Evolutionary conservation across 345 rosid genomes (phyloP).

Genomic region (Acer campestre): DNA sequence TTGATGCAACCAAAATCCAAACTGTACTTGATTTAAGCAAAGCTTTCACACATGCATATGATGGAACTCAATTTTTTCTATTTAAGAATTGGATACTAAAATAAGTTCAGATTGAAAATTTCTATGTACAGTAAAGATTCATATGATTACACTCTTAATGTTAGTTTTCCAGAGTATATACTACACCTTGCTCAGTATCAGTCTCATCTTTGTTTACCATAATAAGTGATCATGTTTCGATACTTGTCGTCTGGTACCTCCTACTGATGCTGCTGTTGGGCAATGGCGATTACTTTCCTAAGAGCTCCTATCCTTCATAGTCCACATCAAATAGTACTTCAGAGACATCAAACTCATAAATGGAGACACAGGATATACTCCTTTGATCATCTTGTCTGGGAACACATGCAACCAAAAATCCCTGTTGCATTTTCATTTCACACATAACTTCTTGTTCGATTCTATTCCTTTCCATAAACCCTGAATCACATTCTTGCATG

Average conservation of each 20-base stretch:
- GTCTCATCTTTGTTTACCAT: not conserved
- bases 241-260: not conserved
- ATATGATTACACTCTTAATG: not conserved
- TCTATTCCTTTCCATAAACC: slow-evolving; percentile 34
- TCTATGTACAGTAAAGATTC: not conserved
- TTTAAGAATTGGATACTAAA: not conserved
- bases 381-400: not conserved
- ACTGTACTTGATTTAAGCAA: no score
- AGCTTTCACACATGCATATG: no score
- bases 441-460: slow-evolving; percentile 7
- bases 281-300: not conserved
- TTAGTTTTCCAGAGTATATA: not conserved
- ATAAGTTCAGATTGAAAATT: not conserved
- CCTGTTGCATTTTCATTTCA: not conserved
- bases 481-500: slow-evolving; percentile 59
- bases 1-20: no score
- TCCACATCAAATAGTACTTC: not conserved
- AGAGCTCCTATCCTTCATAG: not conserved
- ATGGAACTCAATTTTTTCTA: no score
- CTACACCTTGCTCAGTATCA: not conserved
- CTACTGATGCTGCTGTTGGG: not conserved
- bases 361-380: not conserved
- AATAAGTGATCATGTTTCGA: not conserved
- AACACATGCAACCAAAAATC: not conserved
- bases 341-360: not conserved